These are phyloP conservation scores for Starmerella riodocensis DNA, from an alignment of 805 yeast genomes.

Conservation along the genomic window DNA sequence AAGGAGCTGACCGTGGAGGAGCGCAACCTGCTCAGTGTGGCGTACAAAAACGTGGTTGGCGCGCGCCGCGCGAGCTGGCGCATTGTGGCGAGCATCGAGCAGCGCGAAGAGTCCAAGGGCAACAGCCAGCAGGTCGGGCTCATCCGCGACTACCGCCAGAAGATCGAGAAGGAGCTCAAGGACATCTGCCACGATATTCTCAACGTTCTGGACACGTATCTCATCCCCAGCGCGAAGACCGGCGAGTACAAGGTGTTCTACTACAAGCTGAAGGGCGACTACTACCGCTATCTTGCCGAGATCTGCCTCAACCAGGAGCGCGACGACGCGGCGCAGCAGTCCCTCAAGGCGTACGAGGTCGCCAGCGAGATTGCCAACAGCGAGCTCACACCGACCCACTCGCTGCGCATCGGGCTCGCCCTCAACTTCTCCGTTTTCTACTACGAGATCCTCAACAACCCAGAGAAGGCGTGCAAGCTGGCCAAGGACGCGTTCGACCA, in stretches of 20 bases:
- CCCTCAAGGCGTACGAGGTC: constrained; percentile 88
- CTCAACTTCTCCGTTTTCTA: constrained; percentile 96
- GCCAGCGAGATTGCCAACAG: constrained; percentile 97
- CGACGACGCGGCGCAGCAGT: constrained; percentile 84
- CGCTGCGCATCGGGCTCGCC: constrained; percentile 96
- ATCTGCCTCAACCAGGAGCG: constrained; percentile 88
- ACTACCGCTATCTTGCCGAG: constrained; percentile 98
- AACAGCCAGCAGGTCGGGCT: constrained; percentile 75
- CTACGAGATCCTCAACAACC: constrained; percentile 95
- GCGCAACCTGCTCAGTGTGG: constrained; percentile 92
- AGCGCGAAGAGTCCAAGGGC: constrained; percentile 97
- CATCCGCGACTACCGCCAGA: constrained; percentile 89
- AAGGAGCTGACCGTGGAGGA: constrained; percentile 90
- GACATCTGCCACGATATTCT: constrained; percentile 92
- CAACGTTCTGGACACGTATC: constrained; percentile 72
- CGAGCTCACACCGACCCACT: constrained; percentile 97
- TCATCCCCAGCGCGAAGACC: constrained; percentile 88
- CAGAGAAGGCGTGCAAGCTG: constrained; percentile 97
- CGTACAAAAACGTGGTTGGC: constrained; percentile 97
- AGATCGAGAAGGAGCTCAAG: constrained; percentile 87
- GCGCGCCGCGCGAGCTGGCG: constrained; percentile 99
- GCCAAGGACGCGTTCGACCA: constrained; percentile 99
- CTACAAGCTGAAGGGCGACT: constrained; percentile 99
- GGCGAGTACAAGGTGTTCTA: constrained; percentile 98
- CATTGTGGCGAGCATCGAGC: constrained; percentile 96